Conservation (phyloP, 495 filamentous ascomycete genomes). For the Aspergillus hancockii region DNA sequence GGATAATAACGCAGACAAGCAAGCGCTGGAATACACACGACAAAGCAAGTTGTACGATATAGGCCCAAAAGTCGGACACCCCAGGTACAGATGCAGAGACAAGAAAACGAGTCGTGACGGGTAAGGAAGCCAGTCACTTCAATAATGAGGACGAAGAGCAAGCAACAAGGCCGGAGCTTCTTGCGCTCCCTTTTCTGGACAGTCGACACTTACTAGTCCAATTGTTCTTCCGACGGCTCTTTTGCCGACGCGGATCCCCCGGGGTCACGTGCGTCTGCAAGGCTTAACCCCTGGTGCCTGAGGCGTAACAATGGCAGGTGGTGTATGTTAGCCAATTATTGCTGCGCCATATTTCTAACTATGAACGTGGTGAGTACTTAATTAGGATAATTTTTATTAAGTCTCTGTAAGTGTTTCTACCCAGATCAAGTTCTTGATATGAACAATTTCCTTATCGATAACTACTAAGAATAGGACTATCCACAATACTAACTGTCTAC, state of each 20-base stretch:
- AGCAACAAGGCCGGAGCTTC: not conserved
- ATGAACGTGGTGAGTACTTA: too few species aligned
- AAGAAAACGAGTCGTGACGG: not conserved
- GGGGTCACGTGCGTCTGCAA: constrained; percentile 7
- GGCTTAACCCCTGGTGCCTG: constrained; percentile 6
- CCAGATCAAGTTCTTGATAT: not conserved
- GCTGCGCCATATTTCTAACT: too few species aligned
- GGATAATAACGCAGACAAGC: not conserved
- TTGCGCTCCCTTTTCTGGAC: not conserved
- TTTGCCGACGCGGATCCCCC: constrained; percentile 9
- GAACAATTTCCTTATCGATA: not conserved
- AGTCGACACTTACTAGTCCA: not conserved
- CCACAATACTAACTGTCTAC: not conserved
- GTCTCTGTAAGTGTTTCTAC: not conserved
- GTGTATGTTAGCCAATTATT: too few species aligned
- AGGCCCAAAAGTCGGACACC: not conserved
- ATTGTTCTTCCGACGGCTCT: constrained; percentile 8
- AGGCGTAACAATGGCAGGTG: not conserved
- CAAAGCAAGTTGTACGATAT: not conserved
- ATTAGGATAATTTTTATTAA: not conserved
- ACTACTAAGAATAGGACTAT: constrained; percentile 1
- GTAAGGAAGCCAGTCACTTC: constrained; percentile 1
- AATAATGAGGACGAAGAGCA: not conserved
- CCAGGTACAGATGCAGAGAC: not conserved
- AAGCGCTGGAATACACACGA: not conserved